A percentile compares a stretch with the other conserved stretches of the same genome.
Conservation (phyloP, 345 rosid species). For the Tarenaya hassleriana region DNA sequence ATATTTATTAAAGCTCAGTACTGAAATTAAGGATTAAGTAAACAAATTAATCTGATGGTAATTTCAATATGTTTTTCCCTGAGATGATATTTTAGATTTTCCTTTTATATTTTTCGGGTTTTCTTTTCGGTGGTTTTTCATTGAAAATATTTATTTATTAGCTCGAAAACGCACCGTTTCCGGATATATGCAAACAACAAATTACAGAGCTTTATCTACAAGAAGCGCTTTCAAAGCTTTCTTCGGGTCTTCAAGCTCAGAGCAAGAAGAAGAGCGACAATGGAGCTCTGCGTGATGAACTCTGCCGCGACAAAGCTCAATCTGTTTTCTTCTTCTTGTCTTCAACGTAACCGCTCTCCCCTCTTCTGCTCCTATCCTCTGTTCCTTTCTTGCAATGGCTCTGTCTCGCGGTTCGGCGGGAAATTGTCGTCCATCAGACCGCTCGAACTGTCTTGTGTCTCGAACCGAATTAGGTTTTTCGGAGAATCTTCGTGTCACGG, state of each 20-base stretch:
- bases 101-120: no score
- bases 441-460: conserved; percentile 32
- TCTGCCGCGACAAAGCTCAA: conserved; percentile 25
- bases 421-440: conserved; percentile 19
- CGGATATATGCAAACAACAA: neutral
- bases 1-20: no score
- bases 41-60: no score
- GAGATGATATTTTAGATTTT: no score
- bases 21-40: no score
- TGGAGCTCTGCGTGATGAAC: conserved; percentile 63
- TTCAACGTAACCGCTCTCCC: conserved; percentile 15
- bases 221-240: conserved; percentile 16
- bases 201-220: conserved; percentile 22
- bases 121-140: no score
- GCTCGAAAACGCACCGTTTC: conserved; percentile 9
- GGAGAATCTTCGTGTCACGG: conserved; percentile 17
- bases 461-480: conserved; percentile 31
- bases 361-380: conserved; percentile 13
- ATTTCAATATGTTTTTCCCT: no score
- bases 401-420: conserved; percentile 28
- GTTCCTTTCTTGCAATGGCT: conserved; percentile 24
- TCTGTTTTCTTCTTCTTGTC: conserved; percentile 17
- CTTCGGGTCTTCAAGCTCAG: conserved; percentile 9
- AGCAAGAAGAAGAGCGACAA: conserved; percentile 24
- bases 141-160: no score